phyloP scores from a whole-genome alignment of 2,329 filamentous ascomycete species.

The Ambrosiella beaveri region DNA sequence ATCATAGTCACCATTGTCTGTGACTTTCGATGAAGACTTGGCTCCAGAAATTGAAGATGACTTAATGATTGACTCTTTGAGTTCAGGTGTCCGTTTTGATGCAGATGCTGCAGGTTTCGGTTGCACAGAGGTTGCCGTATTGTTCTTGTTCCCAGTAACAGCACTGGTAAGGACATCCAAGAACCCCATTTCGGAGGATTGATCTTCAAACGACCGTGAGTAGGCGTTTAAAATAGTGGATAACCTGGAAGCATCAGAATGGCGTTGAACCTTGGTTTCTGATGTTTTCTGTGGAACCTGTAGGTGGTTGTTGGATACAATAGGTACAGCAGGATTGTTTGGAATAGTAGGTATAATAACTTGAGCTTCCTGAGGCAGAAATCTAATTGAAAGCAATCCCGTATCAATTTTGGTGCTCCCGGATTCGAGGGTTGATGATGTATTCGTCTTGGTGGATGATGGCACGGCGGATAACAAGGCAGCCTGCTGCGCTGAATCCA shows the following conservation, averaged over 20 bases:
- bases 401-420: neutral
- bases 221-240: slow-evolving; percentile 40
- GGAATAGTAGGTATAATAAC: slow-evolving; percentile 11
- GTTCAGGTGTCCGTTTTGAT: neutral
- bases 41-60: slow-evolving; percentile 14
- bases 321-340: slow-evolving; percentile 15
- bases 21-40: slow-evolving; percentile 7
- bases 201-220: slow-evolving; percentile 28
- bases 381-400: neutral
- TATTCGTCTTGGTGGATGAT: neutral
- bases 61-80: neutral
- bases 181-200: slow-evolving; percentile 4
- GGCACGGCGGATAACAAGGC: neutral
- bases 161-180: neutral
- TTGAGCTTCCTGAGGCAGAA: neutral
- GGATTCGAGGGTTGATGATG: neutral
- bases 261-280: slow-evolving; percentile 15
- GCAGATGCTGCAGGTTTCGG: neutral
- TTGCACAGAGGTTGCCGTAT: slow-evolving; percentile 6
- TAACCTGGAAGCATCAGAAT: slow-evolving; percentile 24
- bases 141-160: slow-evolving; percentile 7
- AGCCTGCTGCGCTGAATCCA: neutral
- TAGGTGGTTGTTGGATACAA: slow-evolving; percentile 10
- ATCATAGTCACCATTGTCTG: slow-evolving; percentile 6
- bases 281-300: slow-evolving; percentile 16